Conservation (phyloP, 1,139 yeast genomes). For the Geotrichum bryndzae region DNA sequence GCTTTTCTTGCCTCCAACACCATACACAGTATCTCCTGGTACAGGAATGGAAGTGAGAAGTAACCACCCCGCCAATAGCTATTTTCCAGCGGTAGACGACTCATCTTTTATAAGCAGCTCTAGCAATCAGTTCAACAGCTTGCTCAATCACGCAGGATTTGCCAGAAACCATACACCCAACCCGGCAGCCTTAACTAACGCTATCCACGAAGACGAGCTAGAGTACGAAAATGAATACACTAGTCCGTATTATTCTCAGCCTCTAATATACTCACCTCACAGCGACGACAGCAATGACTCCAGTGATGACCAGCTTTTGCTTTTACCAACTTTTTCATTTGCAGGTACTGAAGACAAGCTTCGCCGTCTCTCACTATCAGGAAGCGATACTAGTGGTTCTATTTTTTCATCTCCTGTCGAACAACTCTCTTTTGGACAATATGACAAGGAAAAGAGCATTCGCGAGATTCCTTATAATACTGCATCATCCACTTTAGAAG, state of each 20-base stretch:
- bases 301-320: background rate
- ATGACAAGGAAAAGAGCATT: background rate
- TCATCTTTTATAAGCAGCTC: background rate
- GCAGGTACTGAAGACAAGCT: background rate
- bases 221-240: background rate
- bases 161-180: constrained; percentile 4
- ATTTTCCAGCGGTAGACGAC: background rate
- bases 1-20: background rate
- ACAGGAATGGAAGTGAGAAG: background rate
- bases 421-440: background rate
- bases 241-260: background rate
- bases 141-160: constrained; percentile 9
- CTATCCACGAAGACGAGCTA: background rate
- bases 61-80: background rate
- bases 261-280: background rate
- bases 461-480: background rate
- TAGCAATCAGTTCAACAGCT: constrained; percentile 3
- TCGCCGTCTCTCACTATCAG: background rate
- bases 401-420: background rate
- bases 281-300: background rate
- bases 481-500: background rate
- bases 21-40: background rate
- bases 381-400: background rate
- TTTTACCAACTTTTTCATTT: background rate
- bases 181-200: background rate